A percentile compares a stretch with the other conserved stretches of the same genome.
Conservation (phyloP, 2,329 filamentous ascomycete species). For the Nemania serpens region DNA sequence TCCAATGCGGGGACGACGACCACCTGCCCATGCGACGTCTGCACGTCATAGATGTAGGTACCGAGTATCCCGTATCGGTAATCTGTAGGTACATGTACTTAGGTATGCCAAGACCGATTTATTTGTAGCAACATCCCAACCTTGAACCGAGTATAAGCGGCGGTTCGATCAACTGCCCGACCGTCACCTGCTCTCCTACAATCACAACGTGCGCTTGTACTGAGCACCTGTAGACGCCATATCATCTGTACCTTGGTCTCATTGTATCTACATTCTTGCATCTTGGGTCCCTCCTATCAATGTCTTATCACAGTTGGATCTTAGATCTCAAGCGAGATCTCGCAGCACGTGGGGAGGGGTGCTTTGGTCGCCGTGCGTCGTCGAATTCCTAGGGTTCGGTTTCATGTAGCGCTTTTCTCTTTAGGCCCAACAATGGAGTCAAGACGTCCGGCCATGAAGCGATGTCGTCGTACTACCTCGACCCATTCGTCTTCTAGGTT, state of each 20-base stretch:
- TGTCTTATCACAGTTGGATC: not conserved
- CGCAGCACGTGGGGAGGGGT: not conserved
- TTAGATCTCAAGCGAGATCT: not conserved
- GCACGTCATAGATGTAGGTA: slow-evolving; percentile 13
- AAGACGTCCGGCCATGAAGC: slow-evolving; percentile 77
- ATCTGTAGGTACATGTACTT: too few species aligned
- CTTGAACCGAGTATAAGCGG: too few species aligned
- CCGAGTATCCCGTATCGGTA: too few species aligned
- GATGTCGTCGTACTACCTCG: slow-evolving; percentile 85
- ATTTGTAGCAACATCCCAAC: not conserved
- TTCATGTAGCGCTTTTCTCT: slow-evolving; percentile 39
- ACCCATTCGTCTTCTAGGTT: slow-evolving; percentile 75
- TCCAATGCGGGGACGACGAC: slow-evolving; percentile 10
- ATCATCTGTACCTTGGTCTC: too few species aligned
- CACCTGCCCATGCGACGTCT: not conserved
- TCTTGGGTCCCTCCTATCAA: not conserved
- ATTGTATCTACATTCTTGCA: not conserved
- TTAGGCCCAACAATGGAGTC: slow-evolving; percentile 69
- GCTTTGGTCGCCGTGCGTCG: slow-evolving; percentile 14
- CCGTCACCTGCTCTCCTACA: too few species aligned
- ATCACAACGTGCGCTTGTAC: too few species aligned
- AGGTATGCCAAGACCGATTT: not conserved
- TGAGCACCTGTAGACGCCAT: too few species aligned
- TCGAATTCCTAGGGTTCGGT: not conserved
- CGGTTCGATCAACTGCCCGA: too few species aligned